Evolutionary conservation across 768 basidiomycete genomes (phyloP), one percentile per base, ranked within the genome.

Genomic region (Termitomyces sp.): DNA sequence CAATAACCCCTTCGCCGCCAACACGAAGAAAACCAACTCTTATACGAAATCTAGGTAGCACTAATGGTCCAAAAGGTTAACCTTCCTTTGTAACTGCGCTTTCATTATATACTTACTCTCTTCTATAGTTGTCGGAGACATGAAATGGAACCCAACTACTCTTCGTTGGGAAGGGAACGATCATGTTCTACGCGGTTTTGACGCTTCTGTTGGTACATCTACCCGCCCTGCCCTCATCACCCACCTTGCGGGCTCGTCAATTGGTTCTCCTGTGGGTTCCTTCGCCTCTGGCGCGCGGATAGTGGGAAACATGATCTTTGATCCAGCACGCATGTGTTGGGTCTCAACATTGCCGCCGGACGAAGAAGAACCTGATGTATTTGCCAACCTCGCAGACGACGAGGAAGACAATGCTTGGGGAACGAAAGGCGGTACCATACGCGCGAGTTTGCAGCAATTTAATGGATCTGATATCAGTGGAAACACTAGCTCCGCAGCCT

Each of bases 81-180:
- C 67, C 44, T 20, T 9, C 31, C 46, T 36, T 42, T 44, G 46
- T 44, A 39, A 57, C 32, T 44, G 18, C 36, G 16, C 50, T 24
- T 49, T 22, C 43, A 31, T 57, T 27, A 49, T 44, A 53, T 60
- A 60, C 62, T 69, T 44, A 66, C 52, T 5, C 34, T 31, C 14
- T 54, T 55, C 50, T 60, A n/a, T 66, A 96, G 96, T 93, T 46
- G 83, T 96, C 57, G 94, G 94, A 22, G 92, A 95, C 55, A 99
- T 99, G 96, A 90, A 85, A 66, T 99, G 94, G 92, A 98, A 99
- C 72, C 95, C 96, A 41, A 76, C 73, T 18, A 86, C 85, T 2
- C 82, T 90, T 16, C 88, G 92, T 36, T 99, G 96, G 96, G 96
- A 99, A 77, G 96, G 96, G 53, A 98, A 99, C 70, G 96, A 99